Base-by-base conservation (phyloP, 2,329 filamentous ascomycete genomes). In the Alternaria longipes region DNA sequence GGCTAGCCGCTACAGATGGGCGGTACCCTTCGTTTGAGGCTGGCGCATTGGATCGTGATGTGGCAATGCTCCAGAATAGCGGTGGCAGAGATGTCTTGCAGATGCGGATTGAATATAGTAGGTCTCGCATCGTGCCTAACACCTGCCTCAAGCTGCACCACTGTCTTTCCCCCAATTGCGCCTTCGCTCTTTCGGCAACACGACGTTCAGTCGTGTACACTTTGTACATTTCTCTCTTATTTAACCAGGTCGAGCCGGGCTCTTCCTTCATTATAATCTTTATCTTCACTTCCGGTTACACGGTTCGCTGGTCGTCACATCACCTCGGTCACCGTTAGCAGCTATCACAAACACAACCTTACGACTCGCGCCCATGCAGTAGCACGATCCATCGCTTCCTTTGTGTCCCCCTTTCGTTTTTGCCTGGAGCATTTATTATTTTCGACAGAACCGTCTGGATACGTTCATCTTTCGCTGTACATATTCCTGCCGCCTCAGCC, bases 41-140 rank as follows among this genome's bases (percentile, higher is more conserved):
- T 74, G 71, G 74, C 71, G 71, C 72, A 66, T 74, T 69, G 67
- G 69, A 66, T 64, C 63, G 72, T 65, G 64, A 66, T 59, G 64
- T 72, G 66, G 70, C 67, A 74, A 66, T 71, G 69, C 70, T 65
- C 66, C 63, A 62, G 42, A 44, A 55, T 62, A 56, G 53, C 59
- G 60, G 56, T 70, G 62, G 59, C 60, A 65, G 56, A 65, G 63
- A 69, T 63, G 68, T 67, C 58, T 66, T 62, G 66, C 62, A 70
- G 65, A 65, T 69, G 72, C 62, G 49, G 66, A 70, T 60, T 74
- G 69, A 72, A 76, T 76, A 77, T 77, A 77, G 68, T 75, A 77
- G 66, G 60, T 64, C 62, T 67, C 65, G 67, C 68, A 64, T 68
- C 66, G 64, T 66, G 67, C 64, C 59, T 68, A 64, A 58, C 67